Base-by-base conservation (phyloP, 805 yeast species). In the Cyberlindnera euphorbiae region DNA sequence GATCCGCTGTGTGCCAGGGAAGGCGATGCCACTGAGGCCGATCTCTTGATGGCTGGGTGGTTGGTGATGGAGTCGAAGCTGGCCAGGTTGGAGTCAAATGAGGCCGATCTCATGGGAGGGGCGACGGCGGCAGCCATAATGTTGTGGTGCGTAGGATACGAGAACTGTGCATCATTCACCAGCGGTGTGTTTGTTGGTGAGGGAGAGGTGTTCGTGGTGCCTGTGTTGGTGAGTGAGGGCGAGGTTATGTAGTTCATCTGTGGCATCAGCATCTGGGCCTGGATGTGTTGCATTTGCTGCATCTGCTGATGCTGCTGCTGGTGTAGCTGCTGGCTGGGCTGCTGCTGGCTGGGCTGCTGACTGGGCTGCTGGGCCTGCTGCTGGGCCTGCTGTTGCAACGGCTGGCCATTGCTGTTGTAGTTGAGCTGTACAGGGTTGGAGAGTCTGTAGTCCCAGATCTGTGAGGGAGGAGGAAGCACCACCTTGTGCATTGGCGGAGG, bases 401-500 rank as follows among this genome's bases (percentile, higher is more conserved):
- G 14, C 33, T 41, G 17, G 33, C 39, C 36, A 35, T 33, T 28
- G 39, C 45, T 27, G 30, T 26, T 35, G 36, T 35, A 36, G 42
- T 32, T 30, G 28, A 36, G 33, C 32, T n/a, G n/a, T 35, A 31
- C 28, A 30, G 18, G 35, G 29, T 17, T 34, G 33, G 32, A 17
- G 13, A 23, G 18, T 5, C 33, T 24, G 18, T 37, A 39, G 28
- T 44, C 48, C 44, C 43, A 44, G 23, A 41, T 36, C 33, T 35
- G 40, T 10, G 46, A 35, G 3, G 47, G 47, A 1, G 46, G 48
- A 8, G 50, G 50, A 2, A 43, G 41, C 15, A 46, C 30, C 34
- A 46, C 50, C 31, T 39, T 36, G 21, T 44, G 46, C 24, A 31
- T 26, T 4, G 50, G 50, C 7, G 50, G 47, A 4, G 47, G 50